Conservation (phyloP, 352 stramenopile genomes). For the Phytophthora agathidicida region DNA sequence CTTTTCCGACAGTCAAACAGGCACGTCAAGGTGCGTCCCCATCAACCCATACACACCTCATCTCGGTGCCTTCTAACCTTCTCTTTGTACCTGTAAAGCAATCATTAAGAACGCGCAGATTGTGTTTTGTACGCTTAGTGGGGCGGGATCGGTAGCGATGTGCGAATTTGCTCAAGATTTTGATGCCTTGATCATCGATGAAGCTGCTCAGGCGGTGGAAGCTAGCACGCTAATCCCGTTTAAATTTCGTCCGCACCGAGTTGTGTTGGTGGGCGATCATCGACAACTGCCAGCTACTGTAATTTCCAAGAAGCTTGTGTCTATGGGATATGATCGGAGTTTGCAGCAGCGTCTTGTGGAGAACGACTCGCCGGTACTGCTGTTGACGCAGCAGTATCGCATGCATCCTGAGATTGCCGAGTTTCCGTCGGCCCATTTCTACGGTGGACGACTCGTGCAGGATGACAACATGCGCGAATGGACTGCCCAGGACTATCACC, state of each 20-base stretch:
- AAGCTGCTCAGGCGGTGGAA: slow-evolving; percentile 97
- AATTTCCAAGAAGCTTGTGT: slow-evolving; percentile 89
- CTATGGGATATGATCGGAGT: slow-evolving; percentile 92
- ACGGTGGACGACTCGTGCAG: slow-evolving; percentile 91
- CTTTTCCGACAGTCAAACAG: slow-evolving; percentile 61
- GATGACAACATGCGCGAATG: slow-evolving; percentile 82
- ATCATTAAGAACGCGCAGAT: slow-evolving; percentile 82
- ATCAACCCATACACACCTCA: too few relatives aligned
- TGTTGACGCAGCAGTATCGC: slow-evolving; percentile 97
- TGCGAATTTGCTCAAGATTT: slow-evolving; percentile 94
- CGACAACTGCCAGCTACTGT: slow-evolving; percentile 98
- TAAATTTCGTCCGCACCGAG: slow-evolving; percentile 83
- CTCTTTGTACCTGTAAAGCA: too few relatives aligned
- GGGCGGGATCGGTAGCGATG: slow-evolving; percentile 74
- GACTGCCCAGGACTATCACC: slow-evolving; percentile 67
- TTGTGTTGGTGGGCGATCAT: slow-evolving; percentile 95
- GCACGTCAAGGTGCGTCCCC: too few relatives aligned
- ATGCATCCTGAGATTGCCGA: slow-evolving; percentile 97
- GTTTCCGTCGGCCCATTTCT: slow-evolving; percentile 96
- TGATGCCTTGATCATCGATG: slow-evolving; percentile 97
- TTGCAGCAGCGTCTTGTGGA: slow-evolving; percentile 97
- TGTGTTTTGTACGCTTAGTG: slow-evolving; percentile 88
- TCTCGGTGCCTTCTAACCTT: too few relatives aligned
- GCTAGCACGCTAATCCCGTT: slow-evolving; percentile 97
- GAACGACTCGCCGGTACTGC: slow-evolving; percentile 66